Evolutionary conservation across 2,329 filamentous ascomycete genomes (phyloP).

Genomic region (Calonectria pseudoturangicola): DNA sequence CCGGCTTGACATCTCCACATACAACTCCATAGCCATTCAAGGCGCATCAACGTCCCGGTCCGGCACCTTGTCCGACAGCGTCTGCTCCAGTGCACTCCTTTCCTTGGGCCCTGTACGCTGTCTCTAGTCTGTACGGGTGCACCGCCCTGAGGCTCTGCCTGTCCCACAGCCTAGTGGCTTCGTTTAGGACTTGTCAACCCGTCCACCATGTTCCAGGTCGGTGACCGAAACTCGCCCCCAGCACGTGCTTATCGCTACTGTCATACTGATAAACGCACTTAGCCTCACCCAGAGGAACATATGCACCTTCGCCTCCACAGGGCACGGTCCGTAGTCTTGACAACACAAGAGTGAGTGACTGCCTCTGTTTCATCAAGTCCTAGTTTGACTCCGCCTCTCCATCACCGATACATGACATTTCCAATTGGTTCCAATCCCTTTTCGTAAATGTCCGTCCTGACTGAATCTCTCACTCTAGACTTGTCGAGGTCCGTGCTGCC

Average conservation of each 20-base stretch:
- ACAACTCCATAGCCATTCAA: constrained; percentile 17
- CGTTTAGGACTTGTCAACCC: constrained; percentile 27
- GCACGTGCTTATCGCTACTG: constrained; percentile 17
- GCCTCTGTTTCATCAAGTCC: constrained; percentile 19
- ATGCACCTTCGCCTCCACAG: constrained; percentile 89
- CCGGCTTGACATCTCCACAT: constrained; percentile 23
- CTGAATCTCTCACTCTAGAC: constrained; percentile 62
- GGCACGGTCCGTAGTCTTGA: constrained; percentile 88
- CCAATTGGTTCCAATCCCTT: neutral
- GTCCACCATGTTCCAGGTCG: constrained; percentile 53
- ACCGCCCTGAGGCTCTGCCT: constrained; percentile 29
- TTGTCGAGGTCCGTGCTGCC: constrained; percentile 95
- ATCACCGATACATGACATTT: constrained; percentile 12
- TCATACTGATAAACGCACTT: constrained; percentile 41
- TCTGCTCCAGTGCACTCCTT: neutral
- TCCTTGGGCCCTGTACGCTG: neutral
- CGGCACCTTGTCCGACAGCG: neutral
- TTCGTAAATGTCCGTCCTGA: constrained; percentile 7
- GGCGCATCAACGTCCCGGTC: neutral
- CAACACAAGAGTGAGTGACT: constrained; percentile 80
- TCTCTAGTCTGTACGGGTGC: constrained; percentile 9
- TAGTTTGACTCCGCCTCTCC: constrained; percentile 17
- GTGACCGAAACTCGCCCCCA: constrained; percentile 36
- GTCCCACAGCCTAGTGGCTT: constrained; percentile 22
- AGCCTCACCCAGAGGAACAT: constrained; percentile 81